A percentile compares a stretch with the other conserved stretches of the same genome.
Evolutionary conservation across 176 grass and related monocot species (phyloP).

Genomic region (Avena sativa): DNA sequence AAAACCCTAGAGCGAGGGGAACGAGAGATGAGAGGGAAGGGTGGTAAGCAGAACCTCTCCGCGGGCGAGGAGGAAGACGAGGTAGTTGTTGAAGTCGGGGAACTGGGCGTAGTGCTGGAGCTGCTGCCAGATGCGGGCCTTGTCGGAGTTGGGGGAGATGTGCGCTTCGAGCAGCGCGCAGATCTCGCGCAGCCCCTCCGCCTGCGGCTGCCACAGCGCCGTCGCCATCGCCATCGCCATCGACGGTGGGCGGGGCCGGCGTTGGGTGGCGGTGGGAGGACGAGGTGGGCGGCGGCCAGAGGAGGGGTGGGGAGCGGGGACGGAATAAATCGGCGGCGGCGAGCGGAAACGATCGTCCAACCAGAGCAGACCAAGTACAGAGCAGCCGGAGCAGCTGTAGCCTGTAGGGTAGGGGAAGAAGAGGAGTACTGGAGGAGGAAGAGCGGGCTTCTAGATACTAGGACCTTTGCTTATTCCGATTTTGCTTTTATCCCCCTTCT

Average conservation of each 20-base stretch:
- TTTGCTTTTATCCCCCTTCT: no score
- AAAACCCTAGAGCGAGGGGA: conserved; percentile 30
- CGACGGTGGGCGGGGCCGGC: background rate
- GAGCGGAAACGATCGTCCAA: conserved; percentile 27
- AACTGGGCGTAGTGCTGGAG: conserved; percentile 95
- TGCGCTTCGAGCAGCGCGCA: conserved; percentile 81
- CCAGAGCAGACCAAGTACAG: conserved; percentile 14
- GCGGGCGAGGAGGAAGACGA: conserved; percentile 82
- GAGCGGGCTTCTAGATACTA: no score
- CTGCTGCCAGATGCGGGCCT: conserved; percentile 87
- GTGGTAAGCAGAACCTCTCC: conserved; percentile 53
- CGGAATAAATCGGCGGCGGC: background rate
- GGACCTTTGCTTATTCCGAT: no score
- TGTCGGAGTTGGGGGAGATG: conserved; percentile 95
- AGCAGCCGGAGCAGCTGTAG: no score
- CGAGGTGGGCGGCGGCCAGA: background rate
- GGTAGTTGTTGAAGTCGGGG: conserved; percentile 99
- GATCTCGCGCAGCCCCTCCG: conserved; percentile 97
- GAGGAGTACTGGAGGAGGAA: no score
- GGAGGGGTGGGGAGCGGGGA: background rate
- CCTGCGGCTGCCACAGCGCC: conserved; percentile 84
- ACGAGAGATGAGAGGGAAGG: background rate
- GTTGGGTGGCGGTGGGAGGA: no score
- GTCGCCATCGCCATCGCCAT: conserved; percentile 36
- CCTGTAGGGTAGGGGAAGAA: no score